Percentiles rank a stretch among this genome's conserved stretches.
phyloP scores from a whole-genome alignment of 768 basidiomycete species.

The Dioszegia hungarica region DNA sequence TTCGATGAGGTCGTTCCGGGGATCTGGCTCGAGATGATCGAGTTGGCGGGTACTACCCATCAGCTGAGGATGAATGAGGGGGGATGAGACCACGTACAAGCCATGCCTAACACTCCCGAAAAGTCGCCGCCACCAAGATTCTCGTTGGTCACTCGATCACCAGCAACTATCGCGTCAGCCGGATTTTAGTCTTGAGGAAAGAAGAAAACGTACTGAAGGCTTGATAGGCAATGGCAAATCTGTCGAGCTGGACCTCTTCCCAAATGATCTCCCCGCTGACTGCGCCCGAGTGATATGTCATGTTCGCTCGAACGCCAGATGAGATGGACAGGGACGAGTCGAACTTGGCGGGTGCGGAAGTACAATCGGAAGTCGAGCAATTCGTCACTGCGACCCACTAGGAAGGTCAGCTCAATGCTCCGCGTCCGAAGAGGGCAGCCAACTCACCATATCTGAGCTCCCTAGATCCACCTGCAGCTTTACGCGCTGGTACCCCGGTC shows the following conservation, averaged over 20 bases:
- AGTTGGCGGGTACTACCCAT: constrained; percentile 38
- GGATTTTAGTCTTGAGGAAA: neutral
- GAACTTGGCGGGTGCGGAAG: constrained; percentile 15
- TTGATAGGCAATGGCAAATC: constrained; percentile 45
- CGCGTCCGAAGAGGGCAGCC: neutral
- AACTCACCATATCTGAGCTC: constrained; percentile 44
- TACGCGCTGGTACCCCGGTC: constrained; percentile 27
- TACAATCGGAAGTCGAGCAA: constrained; percentile 30
- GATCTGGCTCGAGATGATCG: constrained; percentile 36
- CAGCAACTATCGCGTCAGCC: constrained; percentile 24
- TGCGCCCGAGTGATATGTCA: constrained; percentile 37
- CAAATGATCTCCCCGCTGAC: constrained; percentile 40
- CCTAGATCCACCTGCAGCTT: constrained; percentile 46
- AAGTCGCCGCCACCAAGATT: constrained; percentile 40
- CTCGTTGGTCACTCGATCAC: constrained; percentile 31
- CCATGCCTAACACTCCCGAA: constrained; percentile 43
- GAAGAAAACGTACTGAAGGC: constrained; percentile 34
- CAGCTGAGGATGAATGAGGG: neutral
- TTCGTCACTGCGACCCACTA: constrained; percentile 44
- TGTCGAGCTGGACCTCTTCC: constrained; percentile 42
- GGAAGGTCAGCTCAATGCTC: neutral
- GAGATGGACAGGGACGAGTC: constrained; percentile 20
- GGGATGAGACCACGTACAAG: constrained; percentile 22
- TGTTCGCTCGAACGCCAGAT: constrained; percentile 24
- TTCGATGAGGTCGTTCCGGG: constrained; percentile 41